Base-by-base conservation (phyloP, 2,329 filamentous ascomycete genomes). In the Emericellopsis atlantica region DNA sequence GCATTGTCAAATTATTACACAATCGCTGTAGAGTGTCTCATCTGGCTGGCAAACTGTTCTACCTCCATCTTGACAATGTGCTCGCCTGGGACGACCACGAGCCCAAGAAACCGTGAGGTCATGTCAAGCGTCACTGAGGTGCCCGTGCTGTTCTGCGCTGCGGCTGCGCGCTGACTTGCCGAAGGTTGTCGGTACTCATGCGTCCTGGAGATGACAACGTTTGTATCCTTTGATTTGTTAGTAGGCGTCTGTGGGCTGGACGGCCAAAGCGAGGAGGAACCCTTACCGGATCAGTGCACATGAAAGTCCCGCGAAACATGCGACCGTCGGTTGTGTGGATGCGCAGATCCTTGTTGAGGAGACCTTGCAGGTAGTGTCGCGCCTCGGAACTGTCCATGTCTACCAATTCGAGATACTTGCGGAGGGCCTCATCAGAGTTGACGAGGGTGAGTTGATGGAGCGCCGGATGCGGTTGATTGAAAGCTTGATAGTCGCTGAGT, bases 261-360 rank as follows among this genome's bases (percentile, higher is more conserved):
- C 18, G 18, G 18, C 18, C 5, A 21, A 21, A 21, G 18, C n/a
- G 31, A 23, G 21, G 36, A 37, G 29, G 23, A 43, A 26, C 36
- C 69, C 74, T 39, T 65, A 93, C 88, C 44, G 83, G 79, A 66
- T 98, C 92, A 24, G 89, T 95, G 66, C 92, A 98, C 62, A 93
- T 95, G 64, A 98, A 84, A 47, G 79, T 73, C 16, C 92, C 92
- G 42, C 88, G 77, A 60, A 96, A 98, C 58, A 95, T 79, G 45
- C 92, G 84, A 14, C 76, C 78, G 57, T 96, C 90, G 5, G 79
- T 84, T 12, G 83, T 85, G 51, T 84, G 76, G 41, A 96, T 66
- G 43, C 88, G 81, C 29, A 96, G 65, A 32, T 77, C 84, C 58
- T 85, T 85, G 58, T 84, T 84, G 40, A 94, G 67, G 39, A 93